Conservation (phyloP, 2,329 filamentous ascomycete species). For the Fusarium temperatum region DNA sequence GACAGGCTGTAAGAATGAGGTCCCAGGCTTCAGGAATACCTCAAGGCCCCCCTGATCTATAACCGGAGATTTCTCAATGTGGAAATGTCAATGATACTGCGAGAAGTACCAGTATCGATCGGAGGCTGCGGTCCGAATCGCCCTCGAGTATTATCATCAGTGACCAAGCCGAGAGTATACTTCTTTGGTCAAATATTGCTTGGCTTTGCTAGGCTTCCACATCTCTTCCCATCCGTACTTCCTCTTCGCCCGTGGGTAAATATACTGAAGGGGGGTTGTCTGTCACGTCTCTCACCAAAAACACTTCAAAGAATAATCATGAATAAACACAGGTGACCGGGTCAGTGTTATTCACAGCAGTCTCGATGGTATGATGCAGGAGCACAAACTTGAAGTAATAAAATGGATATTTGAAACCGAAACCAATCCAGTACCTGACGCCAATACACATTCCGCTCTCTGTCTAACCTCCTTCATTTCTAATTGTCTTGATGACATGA, state of each 20-base stretch:
- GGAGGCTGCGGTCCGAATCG: not conserved
- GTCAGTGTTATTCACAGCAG: not conserved
- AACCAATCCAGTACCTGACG: slow-evolving; percentile 37
- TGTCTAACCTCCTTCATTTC: slow-evolving; percentile 38
- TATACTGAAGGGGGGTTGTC: not conserved
- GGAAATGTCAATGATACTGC: not conserved
- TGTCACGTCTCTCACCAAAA: not conserved
- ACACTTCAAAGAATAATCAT: not conserved
- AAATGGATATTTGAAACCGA: slow-evolving; percentile 33
- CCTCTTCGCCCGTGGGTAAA: not conserved
- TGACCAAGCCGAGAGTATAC: not conserved
- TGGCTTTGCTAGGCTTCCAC: not conserved
- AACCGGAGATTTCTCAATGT: not conserved
- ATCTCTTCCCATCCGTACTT: not conserved
- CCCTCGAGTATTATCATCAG: not conserved
- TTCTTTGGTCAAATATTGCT: not conserved
- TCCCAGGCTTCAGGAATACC: not conserved
- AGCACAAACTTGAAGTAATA: not conserved
- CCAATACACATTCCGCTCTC: slow-evolving; percentile 35
- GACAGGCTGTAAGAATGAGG: not conserved
- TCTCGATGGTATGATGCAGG: not conserved
- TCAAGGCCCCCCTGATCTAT: not conserved
- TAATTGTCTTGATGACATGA: slow-evolving; percentile 29
- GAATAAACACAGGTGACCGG: not conserved
- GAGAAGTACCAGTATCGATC: not conserved